Conservation (phyloP, 2,329 filamentous ascomycete species). For the Trematosphaeria pertusa region DNA sequence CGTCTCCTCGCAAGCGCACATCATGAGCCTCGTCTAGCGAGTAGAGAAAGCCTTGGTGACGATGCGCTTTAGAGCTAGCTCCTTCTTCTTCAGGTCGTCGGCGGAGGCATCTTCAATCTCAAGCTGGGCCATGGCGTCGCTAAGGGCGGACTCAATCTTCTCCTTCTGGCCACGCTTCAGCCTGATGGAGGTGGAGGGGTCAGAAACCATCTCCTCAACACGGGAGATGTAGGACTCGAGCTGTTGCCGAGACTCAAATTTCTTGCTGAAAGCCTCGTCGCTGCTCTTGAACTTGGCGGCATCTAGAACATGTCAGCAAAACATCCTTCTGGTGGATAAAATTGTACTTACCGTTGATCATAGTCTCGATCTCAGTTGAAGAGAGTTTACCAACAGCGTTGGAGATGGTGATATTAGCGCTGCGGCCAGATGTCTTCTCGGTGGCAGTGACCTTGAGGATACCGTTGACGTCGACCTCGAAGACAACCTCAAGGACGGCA, state of each 20-base stretch:
- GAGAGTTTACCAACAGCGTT: constrained; percentile 99
- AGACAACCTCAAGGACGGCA: constrained; percentile 95
- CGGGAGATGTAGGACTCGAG: constrained; percentile 98
- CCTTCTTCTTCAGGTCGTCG: constrained; percentile 99
- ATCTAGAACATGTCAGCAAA: constrained; percentile 58
- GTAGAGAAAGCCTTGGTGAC: constrained; percentile 98
- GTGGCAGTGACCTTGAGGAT: constrained; percentile 99
- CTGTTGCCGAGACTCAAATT: constrained; percentile 98
- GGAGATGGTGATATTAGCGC: constrained; percentile 99
- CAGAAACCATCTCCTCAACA: constrained; percentile 98
- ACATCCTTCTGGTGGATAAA: too few relatives aligned
- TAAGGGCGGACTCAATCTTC: constrained; percentile 97
- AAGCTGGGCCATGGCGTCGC: constrained; percentile 96
- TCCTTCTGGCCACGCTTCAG: constrained; percentile 99
- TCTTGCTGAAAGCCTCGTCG: constrained; percentile 99
- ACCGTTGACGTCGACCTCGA: constrained; percentile 99
- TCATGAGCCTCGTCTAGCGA: constrained; percentile 63
- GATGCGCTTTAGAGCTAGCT: constrained; percentile 94
- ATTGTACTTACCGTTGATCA: constrained; percentile 85
- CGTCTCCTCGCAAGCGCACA: constrained; percentile 21
- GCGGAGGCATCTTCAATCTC: constrained; percentile 91
- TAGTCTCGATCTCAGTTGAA: constrained; percentile 92
- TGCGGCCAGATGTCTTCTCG: constrained; percentile 97
- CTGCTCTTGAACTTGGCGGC: constrained; percentile 98
- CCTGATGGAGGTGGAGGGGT: constrained; percentile 94